Base-by-base conservation (phyloP, 345 rosid species). In the Toxicodendron radicans region DNA sequence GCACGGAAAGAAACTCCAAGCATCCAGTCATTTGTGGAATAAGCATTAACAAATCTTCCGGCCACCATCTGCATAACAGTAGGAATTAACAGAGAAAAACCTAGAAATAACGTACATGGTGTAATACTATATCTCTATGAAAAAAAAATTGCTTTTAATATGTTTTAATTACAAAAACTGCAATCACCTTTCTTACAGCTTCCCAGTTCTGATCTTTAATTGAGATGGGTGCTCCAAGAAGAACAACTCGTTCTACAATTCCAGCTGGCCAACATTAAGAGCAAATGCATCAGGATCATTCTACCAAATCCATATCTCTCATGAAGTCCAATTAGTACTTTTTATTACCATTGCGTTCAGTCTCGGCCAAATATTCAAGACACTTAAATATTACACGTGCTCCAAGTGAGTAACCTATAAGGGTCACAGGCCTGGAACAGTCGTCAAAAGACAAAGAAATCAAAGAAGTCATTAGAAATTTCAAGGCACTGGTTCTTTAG, bases 1-100 rank as follows among this genome's bases (percentile, higher is more conserved):
- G 99, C 98, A 20, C 99, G 99, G 76, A 93, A 93, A 71, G 97
- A 98, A 72, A 95, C 78, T 82, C 92, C 99, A 43, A 95, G 99
- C 30, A 82, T 95, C 99, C 99, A 95, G 59, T 95, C 99, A 71
- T 83, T 87, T 20, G 91, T 85, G 16, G 99, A 90, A 80, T 90
- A 93, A 17, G 91, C 96, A 84, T 90, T 95, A 68, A 93, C 79
- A 87, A 95, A 95, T 83, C 99, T 89, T 76, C 97, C 99, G 58
- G 97, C 91, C 76, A 95, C 99, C 95, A 95, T 90, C 99, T 95
- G 85, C 72, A 78, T 63, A 78, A 74, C 46, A 78, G 53, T 10
- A 76, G 43, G 64, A 70, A 62, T 62, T 21, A 61, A 23, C 7
- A 49, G 46, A 74, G 54, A 58, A 63, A 43, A 27, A 16, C 7